Evolutionary conservation across 495 filamentous ascomycete genomes (phyloP), one percentile per base, ranked within the genome.

Genomic region (Podospora pseudopauciseta): DNA sequence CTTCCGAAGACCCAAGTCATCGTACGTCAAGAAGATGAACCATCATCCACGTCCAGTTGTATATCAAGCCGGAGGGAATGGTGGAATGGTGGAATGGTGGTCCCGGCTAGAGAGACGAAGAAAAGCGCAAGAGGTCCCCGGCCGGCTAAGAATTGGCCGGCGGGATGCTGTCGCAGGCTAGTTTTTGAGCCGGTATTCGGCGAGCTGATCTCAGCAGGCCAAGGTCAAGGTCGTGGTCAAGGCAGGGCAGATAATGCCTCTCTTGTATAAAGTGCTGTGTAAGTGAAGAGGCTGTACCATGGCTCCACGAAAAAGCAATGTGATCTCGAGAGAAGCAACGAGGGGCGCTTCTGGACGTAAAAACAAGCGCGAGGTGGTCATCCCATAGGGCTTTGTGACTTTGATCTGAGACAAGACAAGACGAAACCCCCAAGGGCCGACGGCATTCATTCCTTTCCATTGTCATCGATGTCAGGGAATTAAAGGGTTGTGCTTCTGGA

Each of bases 401-500:
- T 20, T 18, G 59, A 30, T 26, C 20, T 32, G 23, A 61, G 59
- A 61, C 26, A 30, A 61, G 30, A 61, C 59, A 26, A 61, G 30
- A 61, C 59, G 26, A 61, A 13, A 30, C 9, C 15, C 56, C 15
- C 39, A 49, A 49, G 39, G 39, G 15, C 39, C 39, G 39, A 49
- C 39, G 23, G 23, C 23, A 23, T 23, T 23, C 23, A 23, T 13
- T 16, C 13, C 39, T 11, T 49, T 49, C 39, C 15, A 49, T 13
- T 49, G 15, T 49, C 44, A 9, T 39, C 30, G 59, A 18, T 7
- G 59, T 11, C 19, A 59, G 54, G 61, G 60, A 60, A 70, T 70
- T 64, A 70, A 64, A 67, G 68, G 65, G 60, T 49, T 49, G 39
- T 49, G 39, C 55, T 4, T 58, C 23, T 19, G 18, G n/a, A 26